Percentiles rank a stretch among this genome's conserved stretches.
phyloP scores from a whole-genome alignment of 495 filamentous ascomycete species.

The Daldinia vernicosa region DNA sequence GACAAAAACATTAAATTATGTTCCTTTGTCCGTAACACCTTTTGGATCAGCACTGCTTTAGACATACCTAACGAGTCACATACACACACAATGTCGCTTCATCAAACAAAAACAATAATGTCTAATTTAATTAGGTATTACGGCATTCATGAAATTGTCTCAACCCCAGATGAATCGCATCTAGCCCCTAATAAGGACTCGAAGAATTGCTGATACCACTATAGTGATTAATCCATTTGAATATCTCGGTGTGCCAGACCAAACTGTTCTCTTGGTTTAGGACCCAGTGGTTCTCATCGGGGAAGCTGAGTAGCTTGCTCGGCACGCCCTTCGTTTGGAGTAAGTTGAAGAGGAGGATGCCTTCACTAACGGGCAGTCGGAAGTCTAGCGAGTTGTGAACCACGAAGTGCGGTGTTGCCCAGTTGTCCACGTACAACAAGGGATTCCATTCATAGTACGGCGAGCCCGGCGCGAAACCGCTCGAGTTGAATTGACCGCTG shows the following conservation, averaged over 20 bases:
- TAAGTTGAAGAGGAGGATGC: constrained; percentile 76
- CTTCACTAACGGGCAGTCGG: constrained; percentile 72
- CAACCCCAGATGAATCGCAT: neutral
- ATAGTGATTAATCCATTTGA: constrained; percentile 80
- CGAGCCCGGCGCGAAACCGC: constrained; percentile 65
- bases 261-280: constrained; percentile 77
- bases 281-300: constrained; percentile 73
- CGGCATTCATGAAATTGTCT: constrained; percentile 6
- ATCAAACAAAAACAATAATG: constrained; percentile 38
- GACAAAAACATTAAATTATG: neutral
- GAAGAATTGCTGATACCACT: constrained; percentile 56
- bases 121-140: constrained; percentile 43
- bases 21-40: neutral
- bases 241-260: constrained; percentile 76
- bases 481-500: constrained; percentile 59
- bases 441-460: constrained; percentile 78
- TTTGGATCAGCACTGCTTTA: neutral
- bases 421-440: constrained; percentile 62
- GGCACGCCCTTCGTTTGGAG: constrained; percentile 71
- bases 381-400: constrained; percentile 82
- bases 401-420: constrained; percentile 76
- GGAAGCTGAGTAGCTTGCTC: constrained; percentile 67
- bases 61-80: constrained; percentile 2
- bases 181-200: constrained; percentile 42
- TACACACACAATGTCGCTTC: constrained; percentile 26